A percentile compares a stretch with the other conserved stretches of the same genome.
Conservation (phyloP, 2,329 filamentous ascomycete species). For the Dactylellina drechsleri region DNA sequence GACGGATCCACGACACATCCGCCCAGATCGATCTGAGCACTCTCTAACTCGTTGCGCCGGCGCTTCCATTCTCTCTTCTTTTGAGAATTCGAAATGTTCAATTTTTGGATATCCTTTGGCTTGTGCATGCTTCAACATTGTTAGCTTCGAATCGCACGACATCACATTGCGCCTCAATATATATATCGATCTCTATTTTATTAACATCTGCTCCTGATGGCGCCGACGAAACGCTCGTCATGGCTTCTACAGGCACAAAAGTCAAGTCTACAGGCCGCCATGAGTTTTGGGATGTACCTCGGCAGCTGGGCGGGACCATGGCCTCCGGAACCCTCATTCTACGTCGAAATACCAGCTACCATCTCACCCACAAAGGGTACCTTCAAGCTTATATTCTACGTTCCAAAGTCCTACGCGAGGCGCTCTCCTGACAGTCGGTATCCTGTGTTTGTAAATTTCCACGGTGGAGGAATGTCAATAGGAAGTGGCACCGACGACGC, state of each 20-base stretch:
- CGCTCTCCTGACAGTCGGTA: slow-evolving; percentile 57
- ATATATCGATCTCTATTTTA: slow-evolving; percentile 1
- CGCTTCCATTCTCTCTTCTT: no score
- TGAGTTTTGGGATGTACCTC: slow-evolving; percentile 53
- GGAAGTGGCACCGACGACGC: slow-evolving; percentile 73
- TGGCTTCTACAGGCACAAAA: slow-evolving; percentile 52
- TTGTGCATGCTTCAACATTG: no score
- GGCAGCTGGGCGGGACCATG: slow-evolving; percentile 52
- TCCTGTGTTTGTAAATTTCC: slow-evolving; percentile 73
- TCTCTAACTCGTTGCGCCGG: no score
- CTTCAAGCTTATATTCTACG: slow-evolving; percentile 51
- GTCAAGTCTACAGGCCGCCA: slow-evolving; percentile 44
- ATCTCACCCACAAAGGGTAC: slow-evolving; percentile 47
- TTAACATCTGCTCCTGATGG: not conserved
- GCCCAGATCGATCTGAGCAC: no score
- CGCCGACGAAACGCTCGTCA: slow-evolving; percentile 35
- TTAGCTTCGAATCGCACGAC: no score
- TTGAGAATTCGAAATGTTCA: no score
- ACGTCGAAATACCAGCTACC: slow-evolving; percentile 50
- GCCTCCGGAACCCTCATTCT: slow-evolving; percentile 52
- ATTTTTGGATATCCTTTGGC: no score
- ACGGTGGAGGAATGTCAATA: slow-evolving; percentile 74
- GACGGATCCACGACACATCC: not conserved
- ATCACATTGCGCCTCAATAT: no score
- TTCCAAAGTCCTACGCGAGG: slow-evolving; percentile 45